Evolutionary conservation across 1,139 yeast species (phyloP).

Genomic region (Schwanniomyces etchellsii): DNA sequence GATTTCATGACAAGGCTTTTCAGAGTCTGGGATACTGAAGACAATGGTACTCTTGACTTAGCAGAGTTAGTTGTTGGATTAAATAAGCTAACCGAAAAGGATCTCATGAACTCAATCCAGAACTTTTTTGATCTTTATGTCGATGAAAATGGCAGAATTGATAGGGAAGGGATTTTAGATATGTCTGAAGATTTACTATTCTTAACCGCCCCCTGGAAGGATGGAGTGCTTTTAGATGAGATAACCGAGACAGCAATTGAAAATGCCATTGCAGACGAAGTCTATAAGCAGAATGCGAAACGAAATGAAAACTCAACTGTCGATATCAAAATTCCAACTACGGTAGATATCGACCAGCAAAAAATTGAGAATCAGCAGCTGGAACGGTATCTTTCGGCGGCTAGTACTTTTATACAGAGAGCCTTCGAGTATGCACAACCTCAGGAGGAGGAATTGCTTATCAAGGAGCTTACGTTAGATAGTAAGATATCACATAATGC

Average conservation of each 20-base stretch:
- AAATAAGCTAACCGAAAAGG: slow-evolving; percentile 62
- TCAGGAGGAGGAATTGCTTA: slow-evolving; percentile 39
- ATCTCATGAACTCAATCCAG: slow-evolving; percentile 73
- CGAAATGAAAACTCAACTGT: slow-evolving; percentile 13
- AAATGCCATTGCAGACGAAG: slow-evolving; percentile 57
- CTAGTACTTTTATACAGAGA: slow-evolving; percentile 79
- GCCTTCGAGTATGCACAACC: slow-evolving; percentile 91
- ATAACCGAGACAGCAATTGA: slow-evolving; percentile 60
- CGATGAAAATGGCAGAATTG: slow-evolving; percentile 58
- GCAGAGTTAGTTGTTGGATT: slow-evolving; percentile 71
- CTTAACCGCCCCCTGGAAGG: slow-evolving; percentile 80
- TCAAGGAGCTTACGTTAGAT: slow-evolving; percentile 36
- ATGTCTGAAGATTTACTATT: slow-evolving; percentile 83
- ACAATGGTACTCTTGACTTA: slow-evolving; percentile 53
- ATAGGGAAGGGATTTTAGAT: slow-evolving; percentile 73
- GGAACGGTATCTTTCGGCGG: slow-evolving; percentile 80
- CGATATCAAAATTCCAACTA: slow-evolving; percentile 50
- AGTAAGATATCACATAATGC: slow-evolving; percentile 50
- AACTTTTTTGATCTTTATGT: slow-evolving; percentile 71
- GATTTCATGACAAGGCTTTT: slow-evolving; percentile 60
- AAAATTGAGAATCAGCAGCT: slow-evolving; percentile 65
- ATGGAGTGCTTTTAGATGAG: slow-evolving; percentile 54
- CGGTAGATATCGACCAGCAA: slow-evolving; percentile 56
- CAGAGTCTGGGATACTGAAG: slow-evolving; percentile 60
- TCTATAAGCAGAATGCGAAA: slow-evolving; percentile 29